Percentiles rank a stretch among this genome's conserved stretches.
Conservation (phyloP, 495 filamentous ascomycete genomes). For the Xylaria longipes region DNA sequence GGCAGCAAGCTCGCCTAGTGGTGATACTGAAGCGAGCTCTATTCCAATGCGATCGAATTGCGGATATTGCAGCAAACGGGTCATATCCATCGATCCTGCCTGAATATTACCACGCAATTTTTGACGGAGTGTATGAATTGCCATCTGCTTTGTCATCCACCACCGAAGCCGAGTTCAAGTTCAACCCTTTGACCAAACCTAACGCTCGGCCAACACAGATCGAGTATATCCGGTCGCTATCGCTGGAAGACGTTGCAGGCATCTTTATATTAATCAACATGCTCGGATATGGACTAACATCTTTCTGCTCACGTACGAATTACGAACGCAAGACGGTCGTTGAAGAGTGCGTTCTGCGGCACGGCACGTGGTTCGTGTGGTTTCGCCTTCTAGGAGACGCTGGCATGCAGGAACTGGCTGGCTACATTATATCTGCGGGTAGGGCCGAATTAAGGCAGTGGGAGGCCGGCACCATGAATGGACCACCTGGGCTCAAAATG, state of each 20-base stretch:
- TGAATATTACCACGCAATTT: constrained; percentile 13
- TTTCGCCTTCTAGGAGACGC: not conserved
- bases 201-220: constrained; percentile 30
- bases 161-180: not conserved
- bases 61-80: constrained; percentile 29
- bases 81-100: not conserved
- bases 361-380: constrained; percentile 37
- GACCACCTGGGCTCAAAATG: constrained; percentile 18
- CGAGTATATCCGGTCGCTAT: constrained; percentile 29
- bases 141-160: not conserved
- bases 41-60: constrained; percentile 29
- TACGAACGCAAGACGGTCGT: constrained; percentile 18
- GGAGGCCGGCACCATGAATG: not conserved
- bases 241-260: constrained; percentile 32
- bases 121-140: not conserved
- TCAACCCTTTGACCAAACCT: constrained; percentile 33
- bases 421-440: constrained; percentile 6
- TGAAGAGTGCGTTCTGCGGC: constrained; percentile 32
- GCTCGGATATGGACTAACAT: constrained; percentile 10
- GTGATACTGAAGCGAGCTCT: constrained; percentile 26
- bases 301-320: not conserved
- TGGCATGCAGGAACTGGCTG: not conserved
- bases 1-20: constrained; percentile 14
- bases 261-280: constrained; percentile 26
- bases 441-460: constrained; percentile 10